phyloP scores from a whole-genome alignment of 345 rosid species.

The Acer saccharum region DNA sequence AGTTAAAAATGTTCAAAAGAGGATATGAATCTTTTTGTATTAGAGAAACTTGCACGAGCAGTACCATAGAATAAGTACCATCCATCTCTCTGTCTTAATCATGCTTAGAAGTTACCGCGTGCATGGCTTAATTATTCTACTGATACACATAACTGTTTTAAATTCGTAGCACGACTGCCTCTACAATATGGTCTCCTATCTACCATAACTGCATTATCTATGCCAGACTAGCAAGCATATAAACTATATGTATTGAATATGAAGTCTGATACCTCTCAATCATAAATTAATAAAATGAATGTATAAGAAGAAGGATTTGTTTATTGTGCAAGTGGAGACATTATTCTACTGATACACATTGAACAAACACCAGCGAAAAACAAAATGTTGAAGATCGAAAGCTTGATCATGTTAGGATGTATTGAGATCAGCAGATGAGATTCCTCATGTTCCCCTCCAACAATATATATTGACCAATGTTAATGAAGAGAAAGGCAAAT shows the following conservation, averaged over 20 bases:
- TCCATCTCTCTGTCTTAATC: neutral
- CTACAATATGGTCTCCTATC: slow-evolving; percentile 6
- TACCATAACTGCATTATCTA: slow-evolving; percentile 1
- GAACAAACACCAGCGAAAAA: neutral
- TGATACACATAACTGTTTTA: neutral
- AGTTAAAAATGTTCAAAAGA: slow-evolving; percentile 3
- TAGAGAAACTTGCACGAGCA: neutral
- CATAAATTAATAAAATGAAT: neutral
- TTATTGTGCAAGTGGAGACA: slow-evolving; percentile 10
- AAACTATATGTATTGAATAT: neutral
- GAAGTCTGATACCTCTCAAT: neutral
- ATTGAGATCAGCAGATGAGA: slow-evolving; percentile 10
- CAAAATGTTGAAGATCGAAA: neutral
- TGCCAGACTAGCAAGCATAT: neutral
- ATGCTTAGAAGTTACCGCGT: neutral
- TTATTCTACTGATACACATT: neutral
- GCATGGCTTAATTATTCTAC: neutral
- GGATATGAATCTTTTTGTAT: neutral
- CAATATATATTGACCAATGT: neutral
- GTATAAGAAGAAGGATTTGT: neutral
- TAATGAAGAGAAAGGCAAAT: neutral
- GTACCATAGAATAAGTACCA: too few relatives aligned
- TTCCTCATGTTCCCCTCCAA: slow-evolving; percentile 13
- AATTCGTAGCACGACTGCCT: neutral
- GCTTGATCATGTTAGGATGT: neutral